Evolutionary conservation across 2,329 filamentous ascomycete species (phyloP).

Genomic region (Cladosporium sp.): DNA sequence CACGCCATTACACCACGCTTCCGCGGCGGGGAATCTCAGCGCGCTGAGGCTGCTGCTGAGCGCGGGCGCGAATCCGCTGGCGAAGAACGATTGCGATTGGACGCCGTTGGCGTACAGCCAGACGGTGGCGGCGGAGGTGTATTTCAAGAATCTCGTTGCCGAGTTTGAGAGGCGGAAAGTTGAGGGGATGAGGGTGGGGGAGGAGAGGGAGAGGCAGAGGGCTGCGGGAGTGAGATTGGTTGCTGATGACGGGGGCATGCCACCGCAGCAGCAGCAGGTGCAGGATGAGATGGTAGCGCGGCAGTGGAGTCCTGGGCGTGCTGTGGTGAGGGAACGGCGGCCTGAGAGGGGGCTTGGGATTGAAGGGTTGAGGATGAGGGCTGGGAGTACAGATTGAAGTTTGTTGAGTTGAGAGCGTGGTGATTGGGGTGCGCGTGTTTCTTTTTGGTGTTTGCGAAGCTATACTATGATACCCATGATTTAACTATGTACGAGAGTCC

Average conservation of each 20-base stretch:
- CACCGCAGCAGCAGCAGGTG: conserved; percentile 5
- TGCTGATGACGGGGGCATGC: conserved; percentile 22
- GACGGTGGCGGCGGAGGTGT: conserved; percentile 80
- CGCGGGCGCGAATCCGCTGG: conserved; percentile 73
- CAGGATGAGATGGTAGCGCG: conserved; percentile 1
- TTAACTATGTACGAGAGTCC: not conserved
- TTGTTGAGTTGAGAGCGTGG: not conserved
- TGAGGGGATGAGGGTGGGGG: conserved; percentile 39
- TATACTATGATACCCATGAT: conserved; percentile 14
- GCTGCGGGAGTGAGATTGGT: conserved; percentile 35
- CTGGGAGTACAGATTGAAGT: conserved; percentile 14
- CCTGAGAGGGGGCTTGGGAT: conserved; percentile 13
- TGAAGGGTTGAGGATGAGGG: conserved; percentile 17
- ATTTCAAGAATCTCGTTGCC: conserved; percentile 73
- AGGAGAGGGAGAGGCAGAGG: conserved; percentile 32
- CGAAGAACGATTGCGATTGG: conserved; percentile 75
- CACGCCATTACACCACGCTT: conserved; percentile 83
- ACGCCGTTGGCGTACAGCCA: conserved; percentile 80
- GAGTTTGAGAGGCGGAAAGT: conserved; percentile 66
- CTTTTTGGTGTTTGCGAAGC: not conserved
- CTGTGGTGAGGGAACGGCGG: conserved; percentile 11
- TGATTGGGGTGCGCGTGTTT: not conserved
- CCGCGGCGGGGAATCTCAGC: conserved; percentile 75
- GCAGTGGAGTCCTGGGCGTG: conserved; percentile 17
- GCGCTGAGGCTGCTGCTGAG: conserved; percentile 74